phyloP scores from a whole-genome alignment of 208 protist genomes.

The Acanthamoeba quina region DNA sequence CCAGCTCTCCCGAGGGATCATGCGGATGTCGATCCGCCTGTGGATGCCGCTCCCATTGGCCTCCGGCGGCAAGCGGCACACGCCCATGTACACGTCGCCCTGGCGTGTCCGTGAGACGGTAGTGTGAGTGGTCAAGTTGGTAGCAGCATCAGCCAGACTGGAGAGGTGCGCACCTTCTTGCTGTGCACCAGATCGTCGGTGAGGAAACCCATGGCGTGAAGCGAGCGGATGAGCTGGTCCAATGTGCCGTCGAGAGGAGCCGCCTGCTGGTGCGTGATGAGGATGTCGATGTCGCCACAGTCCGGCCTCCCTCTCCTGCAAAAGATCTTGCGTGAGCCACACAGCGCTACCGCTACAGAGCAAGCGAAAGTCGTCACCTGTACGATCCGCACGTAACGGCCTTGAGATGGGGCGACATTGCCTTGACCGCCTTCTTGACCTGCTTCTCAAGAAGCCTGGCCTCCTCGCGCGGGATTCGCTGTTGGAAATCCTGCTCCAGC shows the following conservation, averaged over 20 bases:
- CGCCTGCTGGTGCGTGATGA: slow-evolving; percentile 57
- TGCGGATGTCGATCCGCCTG: slow-evolving; percentile 16
- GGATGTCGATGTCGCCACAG: slow-evolving; percentile 69
- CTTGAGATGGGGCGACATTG: slow-evolving; percentile 70
- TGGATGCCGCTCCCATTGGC: not conserved
- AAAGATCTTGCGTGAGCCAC: too few relatives aligned
- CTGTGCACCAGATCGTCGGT: slow-evolving; percentile 14
- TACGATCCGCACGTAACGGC: slow-evolving; percentile 70
- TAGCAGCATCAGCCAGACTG: too few relatives aligned
- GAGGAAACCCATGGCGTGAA: slow-evolving; percentile 29
- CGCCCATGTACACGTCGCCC: slow-evolving; percentile 72
- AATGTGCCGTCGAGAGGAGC: slow-evolving; percentile 51
- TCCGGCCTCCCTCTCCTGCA: slow-evolving; percentile 19
- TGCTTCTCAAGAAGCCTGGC: slow-evolving; percentile 10
- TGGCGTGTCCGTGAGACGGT: not conserved
- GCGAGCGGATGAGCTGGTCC: not conserved
- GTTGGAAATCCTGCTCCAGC: slow-evolving; percentile 31
- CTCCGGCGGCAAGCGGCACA: slow-evolving; percentile 20
- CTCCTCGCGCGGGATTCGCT: slow-evolving; percentile 62
- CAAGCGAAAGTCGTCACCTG: not conserved
- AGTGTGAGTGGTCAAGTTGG: too few relatives aligned
- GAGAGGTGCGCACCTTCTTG: too few relatives aligned
- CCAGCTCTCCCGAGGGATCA: slow-evolving; percentile 66
- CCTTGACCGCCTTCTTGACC: slow-evolving; percentile 24
- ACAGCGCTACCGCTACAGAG: not conserved